A percentile compares a stretch with the other conserved stretches of the same genome.
Evolutionary conservation across 2,329 filamentous ascomycete genomes (phyloP).

Genomic region (Fusarium sambucinum): DNA sequence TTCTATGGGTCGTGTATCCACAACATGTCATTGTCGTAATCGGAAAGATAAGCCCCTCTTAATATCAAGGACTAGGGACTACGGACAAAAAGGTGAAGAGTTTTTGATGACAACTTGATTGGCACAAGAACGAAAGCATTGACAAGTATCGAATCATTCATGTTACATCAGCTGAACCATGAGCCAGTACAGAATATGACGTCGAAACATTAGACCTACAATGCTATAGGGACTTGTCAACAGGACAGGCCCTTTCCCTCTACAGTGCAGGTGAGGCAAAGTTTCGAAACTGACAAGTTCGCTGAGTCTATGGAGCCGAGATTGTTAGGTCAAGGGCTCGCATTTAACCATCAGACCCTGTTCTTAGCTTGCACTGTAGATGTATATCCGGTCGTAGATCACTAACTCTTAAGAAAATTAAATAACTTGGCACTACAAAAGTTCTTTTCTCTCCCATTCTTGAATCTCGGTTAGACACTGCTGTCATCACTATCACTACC

Average conservation of each 20-base stretch:
- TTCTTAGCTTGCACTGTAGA: neutral
- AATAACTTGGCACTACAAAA: slow-evolving; percentile 1
- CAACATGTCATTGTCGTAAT: neutral
- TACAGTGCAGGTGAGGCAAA: neutral
- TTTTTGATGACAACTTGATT: neutral
- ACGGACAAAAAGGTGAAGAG: neutral
- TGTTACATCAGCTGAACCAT: slow-evolving; percentile 22
- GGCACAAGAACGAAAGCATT: neutral
- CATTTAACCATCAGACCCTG: neutral
- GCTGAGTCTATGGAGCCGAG: neutral
- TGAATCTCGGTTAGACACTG: neutral
- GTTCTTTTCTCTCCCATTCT: neutral
- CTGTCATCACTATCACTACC: neutral
- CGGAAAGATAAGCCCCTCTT: neutral
- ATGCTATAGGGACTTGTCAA: neutral
- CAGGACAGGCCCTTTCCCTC: neutral
- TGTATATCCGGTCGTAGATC: slow-evolving; percentile 2
- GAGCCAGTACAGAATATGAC: slow-evolving; percentile 1
- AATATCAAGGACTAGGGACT: neutral
- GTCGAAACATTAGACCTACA: neutral
- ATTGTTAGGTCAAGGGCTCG: no score
- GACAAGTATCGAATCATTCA: neutral
- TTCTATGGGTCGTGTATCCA: neutral
- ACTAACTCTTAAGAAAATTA: neutral
- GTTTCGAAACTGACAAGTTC: neutral